Evolutionary conservation across 2,329 filamentous ascomycete species (phyloP), one percentile per base, ranked within the genome.

Genomic region (Scortechinia acanthostroma): DNA sequence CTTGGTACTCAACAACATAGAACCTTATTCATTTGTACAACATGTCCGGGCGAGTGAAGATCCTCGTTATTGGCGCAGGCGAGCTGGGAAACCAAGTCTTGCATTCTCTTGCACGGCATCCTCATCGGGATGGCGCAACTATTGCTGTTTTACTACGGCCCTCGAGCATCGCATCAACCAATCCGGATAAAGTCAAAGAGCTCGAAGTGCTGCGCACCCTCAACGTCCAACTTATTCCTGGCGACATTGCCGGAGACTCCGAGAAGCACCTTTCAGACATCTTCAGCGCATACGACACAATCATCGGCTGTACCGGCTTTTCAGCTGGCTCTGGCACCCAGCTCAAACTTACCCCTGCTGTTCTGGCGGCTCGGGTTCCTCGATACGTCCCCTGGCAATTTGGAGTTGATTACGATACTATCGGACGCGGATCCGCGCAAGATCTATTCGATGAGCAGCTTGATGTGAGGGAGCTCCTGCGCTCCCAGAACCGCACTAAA

Each of bases 331-430:
- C 85, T 59, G 68, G 69, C 0, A 77, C 71, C 0, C 75, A 86
- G 54, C 49, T 68, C 1, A 83, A 83, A 52, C 62, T 87, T 16
- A 61, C 74, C 0, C 54, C 65, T 10, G 80, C 82, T 0, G 74
- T 71, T 0, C 59, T 87, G 0, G 57, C 60, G 10, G 78, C 74
- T 0, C 59, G 63, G 0, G 69, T 73, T 0, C 51, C 60, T 14
- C 63, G 74, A 1, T 88, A 73, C 54, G 70, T 88, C 16, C 83
- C 84, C 0, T 88, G 84, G 84, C 83, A 88, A 58, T 88, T 82
- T 56, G 84, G 84, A 1, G 76, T 86, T 20, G 80, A 88, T 55
- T 88, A 88, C 59, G 82, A 88, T 46, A 56, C 65, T 21, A 76
- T 86, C 15, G 80, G 80, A 0, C 58, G 64, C 0, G 73, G 74